phyloP scores from a whole-genome alignment of 768 basidiomycete genomes.

The Kondoa malvinella region DNA sequence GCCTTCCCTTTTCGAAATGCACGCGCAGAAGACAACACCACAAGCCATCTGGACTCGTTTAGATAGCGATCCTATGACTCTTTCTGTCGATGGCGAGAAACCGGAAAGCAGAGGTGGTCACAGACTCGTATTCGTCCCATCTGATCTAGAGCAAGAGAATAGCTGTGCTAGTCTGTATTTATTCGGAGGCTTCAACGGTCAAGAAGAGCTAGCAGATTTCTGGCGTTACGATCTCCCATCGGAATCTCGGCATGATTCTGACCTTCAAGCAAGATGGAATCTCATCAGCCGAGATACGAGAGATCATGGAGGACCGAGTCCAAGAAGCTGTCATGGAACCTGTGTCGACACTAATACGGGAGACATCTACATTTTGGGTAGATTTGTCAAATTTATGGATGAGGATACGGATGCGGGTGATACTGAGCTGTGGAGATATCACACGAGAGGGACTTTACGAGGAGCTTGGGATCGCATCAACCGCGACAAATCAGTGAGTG shows the following conservation, averaged over 20 bases:
- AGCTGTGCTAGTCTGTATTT: slow-evolving; percentile 6
- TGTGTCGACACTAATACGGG: slow-evolving; percentile 12
- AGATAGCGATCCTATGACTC: slow-evolving; percentile 6
- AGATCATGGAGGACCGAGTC: slow-evolving; percentile 2
- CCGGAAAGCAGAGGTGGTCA: slow-evolving; percentile 15
- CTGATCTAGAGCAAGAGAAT: neutral
- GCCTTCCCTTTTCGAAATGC: slow-evolving; percentile 8
- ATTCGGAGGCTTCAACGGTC: slow-evolving; percentile 16
- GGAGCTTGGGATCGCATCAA: slow-evolving; percentile 1
- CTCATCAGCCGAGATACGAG: no score
- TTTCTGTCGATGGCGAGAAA: slow-evolving; percentile 12
- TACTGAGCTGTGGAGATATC: slow-evolving; percentile 12
- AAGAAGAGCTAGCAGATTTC: slow-evolving; percentile 13
- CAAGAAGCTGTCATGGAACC: slow-evolving; percentile 14
- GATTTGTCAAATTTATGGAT: slow-evolving; percentile 7
- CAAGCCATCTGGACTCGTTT: slow-evolving; percentile 11
- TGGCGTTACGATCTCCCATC: slow-evolving; percentile 8
- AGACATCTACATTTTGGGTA: slow-evolving; percentile 16
- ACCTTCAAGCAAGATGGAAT: no score
- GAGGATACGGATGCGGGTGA: neutral
- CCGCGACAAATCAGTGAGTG: no score
- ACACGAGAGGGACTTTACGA: slow-evolving; percentile 1
- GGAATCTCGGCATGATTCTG: neutral
- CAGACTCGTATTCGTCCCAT: slow-evolving; percentile 14
- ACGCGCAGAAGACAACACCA: neutral